phyloP scores from a whole-genome alignment of 1,284 basidiomycete species.

The Tilletia walkeri region DNA sequence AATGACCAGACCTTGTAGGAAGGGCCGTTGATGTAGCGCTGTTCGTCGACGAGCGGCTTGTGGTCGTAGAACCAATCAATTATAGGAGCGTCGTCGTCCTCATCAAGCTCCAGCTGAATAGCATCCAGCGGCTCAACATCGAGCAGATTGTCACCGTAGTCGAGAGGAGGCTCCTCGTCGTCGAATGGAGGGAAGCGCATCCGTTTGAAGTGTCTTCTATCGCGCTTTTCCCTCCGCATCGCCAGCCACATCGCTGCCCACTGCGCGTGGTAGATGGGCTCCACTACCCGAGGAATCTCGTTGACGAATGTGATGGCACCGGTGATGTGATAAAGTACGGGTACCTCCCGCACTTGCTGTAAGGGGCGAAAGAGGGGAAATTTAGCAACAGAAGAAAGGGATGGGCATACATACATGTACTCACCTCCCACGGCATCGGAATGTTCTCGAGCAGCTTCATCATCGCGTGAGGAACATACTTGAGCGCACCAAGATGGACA shows the following conservation, averaged over 20 bases:
- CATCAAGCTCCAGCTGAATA: conserved; percentile 93
- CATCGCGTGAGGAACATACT: conserved; percentile 98
- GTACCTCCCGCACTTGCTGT: conserved; percentile 58
- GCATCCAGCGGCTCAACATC: conserved; percentile 97
- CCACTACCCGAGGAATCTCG: conserved; percentile 92
- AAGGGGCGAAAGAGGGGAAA: not conserved
- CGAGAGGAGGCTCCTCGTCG: conserved; percentile 79
- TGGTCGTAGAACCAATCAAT: conserved; percentile 99
- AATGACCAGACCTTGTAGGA: conserved; percentile 93
- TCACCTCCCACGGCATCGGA: conserved; percentile 90
- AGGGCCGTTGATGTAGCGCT: conserved; percentile 77
- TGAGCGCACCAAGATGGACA: conserved; percentile 93
- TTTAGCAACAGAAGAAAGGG: not conserved
- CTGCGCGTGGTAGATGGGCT: conserved; percentile 97
- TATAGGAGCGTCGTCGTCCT: conserved; percentile 90
- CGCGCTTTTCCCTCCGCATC: conserved; percentile 97
- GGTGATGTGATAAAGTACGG: conserved; percentile 68
- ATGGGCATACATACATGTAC: conserved; percentile 23
- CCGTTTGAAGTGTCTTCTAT: conserved; percentile 97
- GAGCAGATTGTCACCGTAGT: conserved; percentile 78
- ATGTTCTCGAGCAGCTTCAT: conserved; percentile 99
- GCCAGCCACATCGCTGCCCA: conserved; percentile 99
- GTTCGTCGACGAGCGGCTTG: conserved; percentile 82
- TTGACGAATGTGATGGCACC: conserved; percentile 99
- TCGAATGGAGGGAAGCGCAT: conserved; percentile 99